These are phyloP conservation scores for rapeseed (Brassica napus) DNA, from an alignment of 345 rosid genomes.

Conservation along the genomic window DNA sequence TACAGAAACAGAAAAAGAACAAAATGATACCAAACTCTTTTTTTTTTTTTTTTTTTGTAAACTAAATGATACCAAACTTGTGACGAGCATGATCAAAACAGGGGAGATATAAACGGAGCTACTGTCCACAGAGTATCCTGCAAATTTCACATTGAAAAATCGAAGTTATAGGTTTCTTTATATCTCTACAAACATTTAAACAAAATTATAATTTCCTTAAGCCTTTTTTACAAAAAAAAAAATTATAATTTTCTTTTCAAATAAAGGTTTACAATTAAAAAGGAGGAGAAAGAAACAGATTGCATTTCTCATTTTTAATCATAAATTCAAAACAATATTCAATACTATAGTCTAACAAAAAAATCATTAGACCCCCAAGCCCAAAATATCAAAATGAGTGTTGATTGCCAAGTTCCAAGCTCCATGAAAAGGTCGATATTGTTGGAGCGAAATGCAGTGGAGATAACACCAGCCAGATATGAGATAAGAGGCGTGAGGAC, in stretches of 20 bases:
- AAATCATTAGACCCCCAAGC: background rate
- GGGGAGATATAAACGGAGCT: background rate
- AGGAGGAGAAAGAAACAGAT: background rate
- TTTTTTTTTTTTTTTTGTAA: too few species aligned
- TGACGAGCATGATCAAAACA: background rate
- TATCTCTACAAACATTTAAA: background rate
- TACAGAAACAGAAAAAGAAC: slow-evolving; percentile 5
- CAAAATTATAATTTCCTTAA: background rate
- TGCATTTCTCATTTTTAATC: background rate
- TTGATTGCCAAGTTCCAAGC: slow-evolving; percentile 3
- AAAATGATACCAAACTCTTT: slow-evolving; percentile 9
- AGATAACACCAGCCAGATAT: slow-evolving; percentile 7
- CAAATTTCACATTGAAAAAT: background rate
- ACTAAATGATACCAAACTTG: slow-evolving; percentile 4
- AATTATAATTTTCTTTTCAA: background rate
- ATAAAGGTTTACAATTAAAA: background rate
- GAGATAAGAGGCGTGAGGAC: slow-evolving; percentile 25
- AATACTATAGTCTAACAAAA: background rate
- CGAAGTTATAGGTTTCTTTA: background rate
- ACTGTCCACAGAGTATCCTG: background rate
- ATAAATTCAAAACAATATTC: background rate
- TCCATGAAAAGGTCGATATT: slow-evolving; percentile 11
- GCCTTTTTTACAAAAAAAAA: too few species aligned
- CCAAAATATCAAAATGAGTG: background rate
- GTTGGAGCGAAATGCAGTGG: slow-evolving; percentile 1